Evolutionary conservation across 768 basidiomycete genomes (phyloP), one percentile per base, ranked within the genome.

Genomic region (Daedaleopsis sinensis): DNA sequence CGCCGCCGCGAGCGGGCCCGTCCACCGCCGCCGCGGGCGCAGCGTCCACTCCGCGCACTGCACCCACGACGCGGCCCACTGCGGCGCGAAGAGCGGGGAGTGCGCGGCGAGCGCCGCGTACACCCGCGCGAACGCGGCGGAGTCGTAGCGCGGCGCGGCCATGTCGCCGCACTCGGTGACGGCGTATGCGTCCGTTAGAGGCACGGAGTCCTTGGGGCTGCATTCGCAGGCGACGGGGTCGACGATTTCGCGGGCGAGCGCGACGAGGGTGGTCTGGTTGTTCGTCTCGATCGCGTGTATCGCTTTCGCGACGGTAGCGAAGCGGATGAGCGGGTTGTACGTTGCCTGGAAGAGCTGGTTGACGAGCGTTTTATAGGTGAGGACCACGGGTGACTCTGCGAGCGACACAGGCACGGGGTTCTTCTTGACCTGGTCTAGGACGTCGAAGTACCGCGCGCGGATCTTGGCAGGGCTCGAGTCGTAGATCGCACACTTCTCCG

Each of bases 401-500:
- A 57, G 52, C 16, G 63, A 51, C 3, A 61, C 38, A 0, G 59
- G 27, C n/a, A 65, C 38, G 1, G 59, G 55, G 3, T 52, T 38
- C 10, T 32, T 37, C 43, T 54, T 46, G 55, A 67, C 57, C 13
- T 44, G 39, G 19, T 51, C 39, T 0, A 64, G 48, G 36, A 64
- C 36, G 11, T 38, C 37, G 23, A 53, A 48, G 43, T 68, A 64
- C 9, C 69, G 67, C 0, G 62, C 55, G 21, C 65, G 48, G 32
- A 74, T 67, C 36, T 52, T 27, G 3, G 51, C 61, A 1, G 67
- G 43, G 38, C 65, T 67, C 1, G 62, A 6, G 44, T 70, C 70
- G 55, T 67, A 67, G 23, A 75, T 51, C 1, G 68, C 57, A 52
- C 74, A 75, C 19, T 54, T 48, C 13, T 57, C 47, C 0, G 68